Evolutionary conservation across 805 yeast genomes (phyloP).

Genomic region (Blastobotrys mokoenaii): DNA sequence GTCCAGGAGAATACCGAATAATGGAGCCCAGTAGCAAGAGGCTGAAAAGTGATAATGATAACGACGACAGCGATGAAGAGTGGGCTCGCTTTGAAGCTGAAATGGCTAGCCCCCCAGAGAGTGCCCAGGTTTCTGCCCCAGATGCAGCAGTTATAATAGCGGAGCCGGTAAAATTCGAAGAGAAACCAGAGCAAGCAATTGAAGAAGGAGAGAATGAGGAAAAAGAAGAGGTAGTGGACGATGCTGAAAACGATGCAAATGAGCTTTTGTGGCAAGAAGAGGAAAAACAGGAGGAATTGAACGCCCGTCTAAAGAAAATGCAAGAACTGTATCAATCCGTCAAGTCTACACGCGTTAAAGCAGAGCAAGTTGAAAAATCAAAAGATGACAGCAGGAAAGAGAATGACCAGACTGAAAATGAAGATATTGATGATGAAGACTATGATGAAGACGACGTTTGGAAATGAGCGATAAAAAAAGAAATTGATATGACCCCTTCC

Average conservation of each 20-base stretch:
- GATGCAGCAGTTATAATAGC: conserved; percentile 7
- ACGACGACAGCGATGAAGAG: conserved; percentile 6
- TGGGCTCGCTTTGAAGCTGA: conserved; percentile 9
- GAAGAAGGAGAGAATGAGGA: conserved; percentile 8
- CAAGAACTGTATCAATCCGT: conserved; percentile 4
- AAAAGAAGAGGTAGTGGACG: conserved; percentile 10
- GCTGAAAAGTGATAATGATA: not conserved
- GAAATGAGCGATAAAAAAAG: not conserved
- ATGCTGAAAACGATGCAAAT: not conserved
- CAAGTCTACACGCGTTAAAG: not conserved
- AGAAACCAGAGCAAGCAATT: conserved; percentile 8
- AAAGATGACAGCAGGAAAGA: not conserved
- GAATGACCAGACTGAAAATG: not conserved
- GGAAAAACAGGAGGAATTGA: conserved; percentile 7
- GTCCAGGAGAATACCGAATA: not conserved
- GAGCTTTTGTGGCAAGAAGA: conserved; percentile 8
- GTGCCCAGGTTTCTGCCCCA: not conserved
- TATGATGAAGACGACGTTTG: conserved; percentile 2
- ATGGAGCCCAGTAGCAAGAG: not conserved
- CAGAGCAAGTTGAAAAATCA: not conserved
- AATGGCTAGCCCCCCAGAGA: conserved; percentile 1
- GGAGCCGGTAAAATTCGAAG: not conserved
- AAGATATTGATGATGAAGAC: conserved; percentile 2
- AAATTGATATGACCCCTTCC: too few species aligned
- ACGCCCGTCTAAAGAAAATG: conserved; percentile 6